A percentile compares a stretch with the other conserved stretches of the same genome.
These are phyloP conservation scores for Ganoderma leucocontextum DNA, from an alignment of 1,284 basidiomycete species.

Conservation along the genomic window DNA sequence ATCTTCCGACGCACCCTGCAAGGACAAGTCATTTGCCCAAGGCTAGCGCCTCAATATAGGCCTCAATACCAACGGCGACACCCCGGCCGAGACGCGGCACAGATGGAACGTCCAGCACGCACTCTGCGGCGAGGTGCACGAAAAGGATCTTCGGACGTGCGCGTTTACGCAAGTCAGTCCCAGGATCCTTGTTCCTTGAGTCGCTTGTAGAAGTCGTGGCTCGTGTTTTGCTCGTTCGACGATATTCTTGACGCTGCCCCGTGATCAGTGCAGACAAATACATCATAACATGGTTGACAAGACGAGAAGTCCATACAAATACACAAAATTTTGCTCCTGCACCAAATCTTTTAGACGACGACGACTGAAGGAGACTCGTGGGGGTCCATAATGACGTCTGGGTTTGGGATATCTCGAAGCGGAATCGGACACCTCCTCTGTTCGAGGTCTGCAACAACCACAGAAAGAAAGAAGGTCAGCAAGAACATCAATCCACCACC, in stretches of 20 bases:
- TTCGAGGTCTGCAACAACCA: conserved; percentile 1
- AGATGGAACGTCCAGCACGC: background rate
- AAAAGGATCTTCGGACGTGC: background rate
- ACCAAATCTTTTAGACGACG: background rate
- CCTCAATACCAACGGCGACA: no score
- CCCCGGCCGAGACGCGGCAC: background rate
- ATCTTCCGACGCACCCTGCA: no score
- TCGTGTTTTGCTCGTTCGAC: background rate
- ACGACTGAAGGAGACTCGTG: background rate
- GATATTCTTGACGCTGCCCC: background rate
- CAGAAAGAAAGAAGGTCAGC: background rate
- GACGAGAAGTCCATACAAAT: background rate
- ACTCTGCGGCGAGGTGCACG: background rate
- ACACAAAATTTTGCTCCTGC: background rate
- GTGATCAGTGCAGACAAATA: background rate
- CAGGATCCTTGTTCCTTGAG: background rate
- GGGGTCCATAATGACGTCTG: conserved; percentile 7
- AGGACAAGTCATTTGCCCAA: no score
- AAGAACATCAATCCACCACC: no score
- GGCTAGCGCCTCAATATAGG: no score
- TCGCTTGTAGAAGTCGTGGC: background rate
- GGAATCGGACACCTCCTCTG: conserved; percentile 7
- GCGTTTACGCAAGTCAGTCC: background rate
- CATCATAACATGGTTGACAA: background rate
- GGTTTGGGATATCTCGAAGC: conserved; percentile 8